Evolutionary conservation across 768 basidiomycete species (phyloP).

Genomic region (Suillus americanus): DNA sequence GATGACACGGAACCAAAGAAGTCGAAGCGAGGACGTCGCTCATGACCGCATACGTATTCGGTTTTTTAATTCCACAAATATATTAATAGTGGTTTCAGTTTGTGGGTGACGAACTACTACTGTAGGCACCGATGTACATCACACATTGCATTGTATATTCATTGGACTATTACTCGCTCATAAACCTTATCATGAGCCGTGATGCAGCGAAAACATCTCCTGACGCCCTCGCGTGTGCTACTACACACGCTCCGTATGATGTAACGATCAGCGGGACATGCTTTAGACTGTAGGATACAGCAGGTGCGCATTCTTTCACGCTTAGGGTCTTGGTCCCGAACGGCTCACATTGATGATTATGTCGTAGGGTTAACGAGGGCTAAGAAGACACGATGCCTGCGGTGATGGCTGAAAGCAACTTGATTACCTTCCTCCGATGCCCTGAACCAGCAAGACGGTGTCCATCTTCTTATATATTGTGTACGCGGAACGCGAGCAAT

Average conservation of each 20-base stretch:
- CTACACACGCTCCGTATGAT: slow-evolving; percentile 21
- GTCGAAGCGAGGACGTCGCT: slow-evolving; percentile 23
- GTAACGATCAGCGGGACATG: slow-evolving; percentile 18
- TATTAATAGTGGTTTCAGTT: background rate
- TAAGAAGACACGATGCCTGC: slow-evolving; percentile 4
- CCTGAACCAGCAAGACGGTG: slow-evolving; percentile 28
- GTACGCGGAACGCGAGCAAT: slow-evolving; percentile 26
- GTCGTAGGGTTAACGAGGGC: slow-evolving; percentile 22
- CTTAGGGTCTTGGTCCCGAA: slow-evolving; percentile 16
- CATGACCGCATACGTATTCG: slow-evolving; percentile 10
- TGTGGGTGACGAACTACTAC: background rate
- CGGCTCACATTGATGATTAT: slow-evolving; percentile 23
- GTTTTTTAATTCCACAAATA: background rate
- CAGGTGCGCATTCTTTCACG: slow-evolving; percentile 30
- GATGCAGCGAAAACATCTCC: slow-evolving; percentile 31
- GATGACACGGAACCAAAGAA: slow-evolving; percentile 37
- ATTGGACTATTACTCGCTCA: slow-evolving; percentile 30
- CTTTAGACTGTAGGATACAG: slow-evolving; percentile 34
- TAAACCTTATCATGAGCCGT: slow-evolving; percentile 36
- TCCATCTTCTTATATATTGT: slow-evolving; percentile 32
- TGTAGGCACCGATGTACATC: slow-evolving; percentile 8
- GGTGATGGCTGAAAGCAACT: slow-evolving; percentile 6
- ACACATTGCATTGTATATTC: slow-evolving; percentile 16
- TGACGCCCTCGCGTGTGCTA: slow-evolving; percentile 35
- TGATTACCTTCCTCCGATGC: slow-evolving; percentile 19